Evolutionary conservation across 2,329 filamentous ascomycete species (phyloP), one percentile per base, ranked within the genome.

Genomic region (Tolypocladium ophioglossoides): DNA sequence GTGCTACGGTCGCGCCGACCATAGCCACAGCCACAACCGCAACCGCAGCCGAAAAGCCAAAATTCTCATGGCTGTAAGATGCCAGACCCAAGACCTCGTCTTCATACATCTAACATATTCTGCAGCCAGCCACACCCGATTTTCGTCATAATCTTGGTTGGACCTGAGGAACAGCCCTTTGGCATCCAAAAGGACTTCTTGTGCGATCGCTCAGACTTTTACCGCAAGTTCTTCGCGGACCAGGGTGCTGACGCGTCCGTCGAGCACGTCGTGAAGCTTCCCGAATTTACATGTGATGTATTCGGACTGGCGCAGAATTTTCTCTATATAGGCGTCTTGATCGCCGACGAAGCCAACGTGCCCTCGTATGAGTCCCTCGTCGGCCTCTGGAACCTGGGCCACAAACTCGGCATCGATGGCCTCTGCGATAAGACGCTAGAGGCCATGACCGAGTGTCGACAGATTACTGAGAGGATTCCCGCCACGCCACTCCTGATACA

Each of bases 141-240:
- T 10, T 82, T 83, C 58, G 77, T 79, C 46, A 76, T 83, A 20
- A 65, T 81, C 48, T 64, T 82, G 1, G 75, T 82, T 32, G 80
- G 80, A 0, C 67, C 71, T 3, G 71, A 79, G 0, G 75, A 80
- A 61, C 65, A 65, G 16, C 78, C 79, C 0, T 84, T 82, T 59
- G 78, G 76, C 12, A 74, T 84, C 14, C 80, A 83, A 56, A 80
- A 79, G 56, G 77, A 83, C 62, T 80, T 82, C 54, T 68, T 84
- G 27, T 79, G 77, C 57, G 69, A 74, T 34, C 76, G 75, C 57
- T 82, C 78, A 10, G 61, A 68, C 2, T 74, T 72, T 60, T 83
- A 78, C 59, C 68, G 68, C 7, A 63, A 70, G 2, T 68, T 75
- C 54, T 81, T 83, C 48, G 65, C 62, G 38, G 62, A 66, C 38